Base-by-base conservation (phyloP, 2,329 filamentous ascomycete species). In the Dactylellina leptospora region DNA sequence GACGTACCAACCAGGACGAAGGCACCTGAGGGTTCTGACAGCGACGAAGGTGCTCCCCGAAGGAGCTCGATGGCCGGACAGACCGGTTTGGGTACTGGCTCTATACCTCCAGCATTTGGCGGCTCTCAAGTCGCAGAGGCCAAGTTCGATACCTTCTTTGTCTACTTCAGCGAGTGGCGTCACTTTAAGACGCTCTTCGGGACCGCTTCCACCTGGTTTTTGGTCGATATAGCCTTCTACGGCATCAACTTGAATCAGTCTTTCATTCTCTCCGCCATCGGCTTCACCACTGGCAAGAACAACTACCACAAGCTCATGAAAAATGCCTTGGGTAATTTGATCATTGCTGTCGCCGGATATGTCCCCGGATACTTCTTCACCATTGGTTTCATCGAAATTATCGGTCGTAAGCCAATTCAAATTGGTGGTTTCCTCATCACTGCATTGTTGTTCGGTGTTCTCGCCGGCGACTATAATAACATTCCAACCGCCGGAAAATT, bases 391-490 rank as follows among this genome's bases (percentile, higher is more conserved):
- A 75, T 78, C 50, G 77, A 78, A 44, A 74, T 66, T 10, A 36
- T 78, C 23, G 77, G 77, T 20, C 88, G 90, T 77, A 92, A 91
- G 82, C 86, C 89, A 1, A 91, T 93, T 64, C 91, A 91, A 80
- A 66, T 90, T 1, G 77, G 84, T 45, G 77, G 66, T 50, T 50
- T 55, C 16, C 42, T 51, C 25, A 50, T 62, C 18, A 25, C 50
- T 8, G 23, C 45, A 9, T 16, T 58, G 11, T 18, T 45, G 6
- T 53, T 66, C 23, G 69, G 60, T 56, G 54, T 64, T 18, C 33
- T 73, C 23, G 69, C 69, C n/a, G 69, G 69, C 36, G 48, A 60
- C 36, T 73, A 63, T 16, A 36, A 73, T 22, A 20, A 60, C 25
- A 64, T 73, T 18, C 58, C 58, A 4, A 73, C 60, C 0, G 69